Percentiles rank a stretch among this genome's conserved stretches.
Evolutionary conservation across 1,284 basidiomycete genomes (phyloP).

Genomic region (Leucoagaricus sp.): DNA sequence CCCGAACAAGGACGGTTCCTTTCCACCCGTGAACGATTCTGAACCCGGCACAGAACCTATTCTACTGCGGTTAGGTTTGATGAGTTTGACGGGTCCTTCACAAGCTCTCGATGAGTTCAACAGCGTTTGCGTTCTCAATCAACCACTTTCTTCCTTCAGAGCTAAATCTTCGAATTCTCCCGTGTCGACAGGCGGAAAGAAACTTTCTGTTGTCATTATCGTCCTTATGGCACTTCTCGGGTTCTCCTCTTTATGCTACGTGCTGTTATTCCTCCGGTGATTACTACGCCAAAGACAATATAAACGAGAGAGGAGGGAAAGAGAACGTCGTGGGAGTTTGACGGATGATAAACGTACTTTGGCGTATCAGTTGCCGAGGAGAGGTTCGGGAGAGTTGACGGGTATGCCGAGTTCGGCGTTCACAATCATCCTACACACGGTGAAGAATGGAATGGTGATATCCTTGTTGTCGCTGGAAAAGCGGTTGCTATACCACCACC

Average conservation of each 20-base stretch:
- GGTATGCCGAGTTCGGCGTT: constrained; percentile 27
- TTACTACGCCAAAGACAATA: constrained; percentile 42
- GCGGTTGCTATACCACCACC: background rate
- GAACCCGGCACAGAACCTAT: constrained; percentile 24
- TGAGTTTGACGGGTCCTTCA: constrained; percentile 58
- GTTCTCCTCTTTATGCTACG: constrained; percentile 55
- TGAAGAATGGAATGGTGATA: constrained; percentile 20
- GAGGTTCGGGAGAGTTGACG: constrained; percentile 14
- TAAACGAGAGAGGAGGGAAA: constrained; percentile 8
- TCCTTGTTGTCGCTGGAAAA: background rate
- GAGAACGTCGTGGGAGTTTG: constrained; percentile 21
- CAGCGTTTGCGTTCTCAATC: constrained; percentile 60
- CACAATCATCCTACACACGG: too few relatives aligned
- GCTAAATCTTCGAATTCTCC: background rate
- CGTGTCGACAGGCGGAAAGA: constrained; percentile 28
- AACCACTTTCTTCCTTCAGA: constrained; percentile 40
- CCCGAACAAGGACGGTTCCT: constrained; percentile 46
- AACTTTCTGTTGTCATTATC: constrained; percentile 56
- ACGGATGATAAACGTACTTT: constrained; percentile 12
- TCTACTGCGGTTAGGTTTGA: constrained; percentile 54
- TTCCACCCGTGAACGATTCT: constrained; percentile 29
- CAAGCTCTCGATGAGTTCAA: constrained; percentile 65
- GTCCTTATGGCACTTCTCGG: constrained; percentile 57
- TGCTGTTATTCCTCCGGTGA: constrained; percentile 56
- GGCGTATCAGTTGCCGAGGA: constrained; percentile 9